These are phyloP conservation scores for Termitomyces sp. DNA, from an alignment of 768 basidiomycete species.

Conservation along the genomic window DNA sequence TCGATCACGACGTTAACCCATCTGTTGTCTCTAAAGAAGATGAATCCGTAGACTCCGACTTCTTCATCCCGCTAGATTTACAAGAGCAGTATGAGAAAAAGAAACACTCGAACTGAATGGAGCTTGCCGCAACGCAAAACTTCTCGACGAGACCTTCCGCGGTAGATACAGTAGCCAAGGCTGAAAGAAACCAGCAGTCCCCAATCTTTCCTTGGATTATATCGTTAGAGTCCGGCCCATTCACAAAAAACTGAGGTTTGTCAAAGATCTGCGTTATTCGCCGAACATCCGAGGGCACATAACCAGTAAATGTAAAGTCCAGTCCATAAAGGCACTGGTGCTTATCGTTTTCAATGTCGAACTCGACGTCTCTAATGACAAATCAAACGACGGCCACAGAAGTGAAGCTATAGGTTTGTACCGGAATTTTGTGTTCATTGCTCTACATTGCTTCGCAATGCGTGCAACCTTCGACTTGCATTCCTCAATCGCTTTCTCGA, in stretches of 20 bases:
- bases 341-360: constrained; percentile 50
- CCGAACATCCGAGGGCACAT: constrained; percentile 33
- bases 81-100: background rate
- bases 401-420: constrained; percentile 9
- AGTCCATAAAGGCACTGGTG: constrained; percentile 42
- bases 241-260: constrained; percentile 43
- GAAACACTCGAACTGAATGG: background rate
- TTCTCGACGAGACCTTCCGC: constrained; percentile 44
- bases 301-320: constrained; percentile 14
- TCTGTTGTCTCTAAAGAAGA: constrained; percentile 44
- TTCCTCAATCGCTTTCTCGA: constrained; percentile 42
- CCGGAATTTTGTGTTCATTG: constrained; percentile 46
- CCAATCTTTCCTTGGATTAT: constrained; percentile 47
- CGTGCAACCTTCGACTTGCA: constrained; percentile 39
- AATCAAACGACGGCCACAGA: background rate
- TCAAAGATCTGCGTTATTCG: constrained; percentile 47
- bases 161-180: constrained; percentile 44
- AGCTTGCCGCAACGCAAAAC: constrained; percentile 34
- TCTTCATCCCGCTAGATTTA: constrained; percentile 37
- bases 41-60: constrained; percentile 54
- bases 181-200: constrained; percentile 54
- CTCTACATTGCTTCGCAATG: constrained; percentile 40
- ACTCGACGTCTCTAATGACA: constrained; percentile 44
- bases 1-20: constrained; percentile 55
- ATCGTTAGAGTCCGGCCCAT: constrained; percentile 40